Base-by-base conservation (phyloP, 2,329 filamentous ascomycete genomes). In the Thelonectria blattea region DNA sequence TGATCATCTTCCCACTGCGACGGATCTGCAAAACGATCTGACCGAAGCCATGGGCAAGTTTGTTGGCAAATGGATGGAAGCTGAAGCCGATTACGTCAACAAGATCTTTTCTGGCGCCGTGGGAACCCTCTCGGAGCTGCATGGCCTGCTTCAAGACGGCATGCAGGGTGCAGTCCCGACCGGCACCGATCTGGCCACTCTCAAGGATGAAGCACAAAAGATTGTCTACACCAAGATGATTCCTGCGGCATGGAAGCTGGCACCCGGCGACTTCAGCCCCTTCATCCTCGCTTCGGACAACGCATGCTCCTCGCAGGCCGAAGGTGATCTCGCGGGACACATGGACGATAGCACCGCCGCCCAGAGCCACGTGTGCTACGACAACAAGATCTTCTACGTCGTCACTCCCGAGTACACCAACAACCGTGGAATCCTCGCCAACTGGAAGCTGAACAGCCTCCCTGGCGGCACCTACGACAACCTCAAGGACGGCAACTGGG, bases 201-300 rank as follows among this genome's bases (percentile, higher is more conserved):
- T 54, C 24, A 46, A 37, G 20, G 30, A 24, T 22, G 52, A 54
- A 32, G 27, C 42, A 3, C 52, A 47, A 32, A 45, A 54, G 39
- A 53, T 53, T 45, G 27, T 53, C n/a, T 53, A 53, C 20, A 55
- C 32, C 14, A 55, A 55, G 34, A 55, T 55, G 52, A 55, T 55
- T n/a, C 52, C 45, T 3, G 52, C 52, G 6, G 45, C 52, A 24
- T 55, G 52, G 52, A 47, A 17, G 10, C 30, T 39, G 7, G 52
- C 52, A 11, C 52, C 52, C n/a, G 32, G 52, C 20, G 22, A 55
- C 10, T 49, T 17, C 34, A 24, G 17, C 3, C 52, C 52, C 7
- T 55, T 49, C n/a, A 55, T 55, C 22, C 52, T 55, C 5, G 52
- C 22, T 7, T 39, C 52, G n/a, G 45, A 55, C 12, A 55, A 55